Evolutionary conservation across 2,329 filamentous ascomycete species (phyloP), one percentile per base, ranked within the genome.

Genomic region (Emydomyces testavorans): DNA sequence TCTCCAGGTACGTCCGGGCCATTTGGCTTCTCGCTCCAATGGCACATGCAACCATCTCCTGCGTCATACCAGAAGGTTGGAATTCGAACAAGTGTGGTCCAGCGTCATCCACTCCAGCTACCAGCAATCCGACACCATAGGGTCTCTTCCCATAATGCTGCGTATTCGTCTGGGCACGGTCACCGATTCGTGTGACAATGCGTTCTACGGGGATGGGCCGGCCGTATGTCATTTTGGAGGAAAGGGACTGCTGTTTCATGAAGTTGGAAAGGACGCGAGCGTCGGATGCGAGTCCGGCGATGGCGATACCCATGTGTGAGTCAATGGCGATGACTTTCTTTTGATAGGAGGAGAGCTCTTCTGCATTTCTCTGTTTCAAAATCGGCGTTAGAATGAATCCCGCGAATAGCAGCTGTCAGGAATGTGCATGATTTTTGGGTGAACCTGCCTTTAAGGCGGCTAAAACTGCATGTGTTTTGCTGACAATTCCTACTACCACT

Each of bases 211-310:
- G 86, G 65, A 98, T 92, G 57, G 89, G 81, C 57, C 92, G 89
- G 70, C 86, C 90, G 74, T 94, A 96, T 50, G 88, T 94, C 60
- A 98, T 82, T 67, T 90, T 88, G 61, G 92, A 90, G 62, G 86
- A 85, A 62, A 98, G 86, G 54, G 87, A 94, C 73, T 96, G 92
- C 72, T 94, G 88, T 76, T 95, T 96, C 90, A 98, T 96, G 76
- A 95, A 98, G 79, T 98, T 98, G 76, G 89, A 95, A 60, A 98
- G 88, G 60, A 98, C 92, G 63, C 92, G 92, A 64, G 90, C 92
- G 70, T 98, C 92, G 50, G 90, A 95, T 57, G 92, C 92, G 53
- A 98, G 85, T 60, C 92, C 92, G 57, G 92, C 92, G 61, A 98
- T 93, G 61, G 90, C 88, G 62, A 98, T 82, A 58, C 89, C 92